Base-by-base conservation (phyloP, 1,284 basidiomycete genomes). In the Papiliotrema laurentii region DNA sequence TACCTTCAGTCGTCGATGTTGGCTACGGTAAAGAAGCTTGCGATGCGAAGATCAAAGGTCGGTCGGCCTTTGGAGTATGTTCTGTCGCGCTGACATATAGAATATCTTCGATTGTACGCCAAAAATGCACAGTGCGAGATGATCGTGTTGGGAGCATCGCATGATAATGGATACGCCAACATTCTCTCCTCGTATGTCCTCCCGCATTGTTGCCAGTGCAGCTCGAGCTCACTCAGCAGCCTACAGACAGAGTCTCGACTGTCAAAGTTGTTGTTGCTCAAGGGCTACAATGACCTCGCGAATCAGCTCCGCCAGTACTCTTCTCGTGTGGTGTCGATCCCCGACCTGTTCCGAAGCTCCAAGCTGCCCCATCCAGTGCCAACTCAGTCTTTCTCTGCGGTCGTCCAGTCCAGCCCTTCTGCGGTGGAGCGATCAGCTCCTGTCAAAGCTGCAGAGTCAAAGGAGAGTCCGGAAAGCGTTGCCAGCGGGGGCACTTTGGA, bases 21-120 rank as follows among this genome's bases (percentile, higher is more conserved):
- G 85, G 85, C 19, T 76, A 77, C 47, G 80, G 79, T 47, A 83
- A 80, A 60, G 83, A 85, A 49, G 78, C 78, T 6, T 76, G 79
- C 6, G 82, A 84, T 61, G 74, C 76, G 24, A 91, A 90, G 72
- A 84, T 91, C 53, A 81, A 80, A 77, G 86, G 87, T 86, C 38
- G 27, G 69, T 52, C 30, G 26, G 3, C 3, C 21, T 4, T 11
- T 22, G 3, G 10, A 28, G 11, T 34, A 28, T 18, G 9, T 27
- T 4, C 10, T 9, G 14, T n/a, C 7, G 18, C 27, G 14, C 4
- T 43, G 38, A 45, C n/a, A 6, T 28, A 21, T 59, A 88, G 87
- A 87, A 67, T 82, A 86, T 64, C 71, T 89, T 33, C 79, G 83
- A 68, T 83, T 85, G n/a, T 88, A 83, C 66, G 76, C 80, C 39